phyloP scores from a whole-genome alignment of 176 grass and related monocot genomes.

The Miscanthus lutarioriparius region DNA sequence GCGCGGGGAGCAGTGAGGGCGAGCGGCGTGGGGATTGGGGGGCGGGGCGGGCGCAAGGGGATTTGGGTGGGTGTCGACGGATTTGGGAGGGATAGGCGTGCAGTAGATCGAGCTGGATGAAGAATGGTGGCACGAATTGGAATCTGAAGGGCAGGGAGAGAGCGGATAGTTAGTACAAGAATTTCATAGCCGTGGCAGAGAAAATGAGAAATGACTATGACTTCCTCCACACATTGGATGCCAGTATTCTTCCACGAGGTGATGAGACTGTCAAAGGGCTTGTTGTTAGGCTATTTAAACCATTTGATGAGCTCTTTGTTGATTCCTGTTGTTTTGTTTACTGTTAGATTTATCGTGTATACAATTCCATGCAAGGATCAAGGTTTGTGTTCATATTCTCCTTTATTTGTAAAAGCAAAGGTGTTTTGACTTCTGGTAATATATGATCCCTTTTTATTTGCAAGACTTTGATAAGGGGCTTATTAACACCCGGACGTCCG shows the following conservation, averaged over 20 bases:
- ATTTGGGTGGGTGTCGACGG: too few species aligned
- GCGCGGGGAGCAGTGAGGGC: too few species aligned
- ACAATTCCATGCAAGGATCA: background rate
- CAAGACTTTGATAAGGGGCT: slow-evolving; percentile 29
- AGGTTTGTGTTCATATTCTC: background rate
- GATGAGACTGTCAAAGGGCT: slow-evolving; percentile 46
- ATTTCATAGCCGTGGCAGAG: slow-evolving; percentile 57
- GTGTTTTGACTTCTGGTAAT: background rate
- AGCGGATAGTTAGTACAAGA: slow-evolving; percentile 56
- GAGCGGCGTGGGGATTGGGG: too few species aligned
- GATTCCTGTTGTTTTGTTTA: slow-evolving; percentile 34
- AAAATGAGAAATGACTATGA: slow-evolving; percentile 67
- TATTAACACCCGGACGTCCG: too few species aligned
- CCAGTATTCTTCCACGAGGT: slow-evolving; percentile 64
- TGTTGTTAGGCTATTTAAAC: slow-evolving; percentile 79
- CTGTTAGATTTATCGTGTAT: background rate
- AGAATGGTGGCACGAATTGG: too few species aligned
- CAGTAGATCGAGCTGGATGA: too few species aligned
- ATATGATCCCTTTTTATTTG: background rate
- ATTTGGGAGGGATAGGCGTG: too few species aligned
- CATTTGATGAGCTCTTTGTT: slow-evolving; percentile 84
- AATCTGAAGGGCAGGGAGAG: too few species aligned
- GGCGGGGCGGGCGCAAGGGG: too few species aligned
- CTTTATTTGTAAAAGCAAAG: background rate
- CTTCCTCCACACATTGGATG: slow-evolving; percentile 72